Conservation (phyloP, 805 yeast genomes). For the Myxozyma mucilagina region DNA sequence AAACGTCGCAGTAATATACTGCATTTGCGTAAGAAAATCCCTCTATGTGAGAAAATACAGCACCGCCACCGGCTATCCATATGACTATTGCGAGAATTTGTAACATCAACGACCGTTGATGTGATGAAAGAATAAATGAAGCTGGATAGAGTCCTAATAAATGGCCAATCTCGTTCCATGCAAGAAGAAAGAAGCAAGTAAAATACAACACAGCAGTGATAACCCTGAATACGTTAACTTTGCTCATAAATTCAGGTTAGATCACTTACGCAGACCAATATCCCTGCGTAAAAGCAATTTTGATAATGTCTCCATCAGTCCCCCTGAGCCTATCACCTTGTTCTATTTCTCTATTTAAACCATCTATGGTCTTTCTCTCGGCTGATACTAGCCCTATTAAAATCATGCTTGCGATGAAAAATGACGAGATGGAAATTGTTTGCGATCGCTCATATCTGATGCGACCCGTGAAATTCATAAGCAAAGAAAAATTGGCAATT, state of each 20-base stretch:
- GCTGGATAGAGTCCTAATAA: constrained; percentile 62
- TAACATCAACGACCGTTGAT: constrained; percentile 72
- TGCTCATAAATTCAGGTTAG: constrained; percentile 26
- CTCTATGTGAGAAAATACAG: constrained; percentile 51
- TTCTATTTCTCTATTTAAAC: neutral
- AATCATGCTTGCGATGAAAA: constrained; percentile 59
- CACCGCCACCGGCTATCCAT: constrained; percentile 72
- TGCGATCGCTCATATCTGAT: constrained; percentile 64
- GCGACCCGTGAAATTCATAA: constrained; percentile 65
- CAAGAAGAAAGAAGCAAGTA: constrained; percentile 53
- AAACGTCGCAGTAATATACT: constrained; percentile 69
- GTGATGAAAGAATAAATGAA: constrained; percentile 60
- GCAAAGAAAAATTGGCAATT: constrained; percentile 64
- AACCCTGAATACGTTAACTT: neutral
- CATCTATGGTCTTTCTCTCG: neutral
- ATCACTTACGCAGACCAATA: constrained; percentile 60
- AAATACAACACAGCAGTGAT: constrained; percentile 65
- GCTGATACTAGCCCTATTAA: constrained; percentile 47
- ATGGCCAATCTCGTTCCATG: constrained; percentile 65
- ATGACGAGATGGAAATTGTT: constrained; percentile 59
- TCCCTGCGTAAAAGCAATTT: constrained; percentile 55
- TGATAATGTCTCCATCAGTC: neutral
- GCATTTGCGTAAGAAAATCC: constrained; percentile 62
- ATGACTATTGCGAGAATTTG: constrained; percentile 63
- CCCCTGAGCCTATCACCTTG: neutral